Conservation (phyloP, 2,329 filamentous ascomycete species). For the Fusarium coffeatum region DNA sequence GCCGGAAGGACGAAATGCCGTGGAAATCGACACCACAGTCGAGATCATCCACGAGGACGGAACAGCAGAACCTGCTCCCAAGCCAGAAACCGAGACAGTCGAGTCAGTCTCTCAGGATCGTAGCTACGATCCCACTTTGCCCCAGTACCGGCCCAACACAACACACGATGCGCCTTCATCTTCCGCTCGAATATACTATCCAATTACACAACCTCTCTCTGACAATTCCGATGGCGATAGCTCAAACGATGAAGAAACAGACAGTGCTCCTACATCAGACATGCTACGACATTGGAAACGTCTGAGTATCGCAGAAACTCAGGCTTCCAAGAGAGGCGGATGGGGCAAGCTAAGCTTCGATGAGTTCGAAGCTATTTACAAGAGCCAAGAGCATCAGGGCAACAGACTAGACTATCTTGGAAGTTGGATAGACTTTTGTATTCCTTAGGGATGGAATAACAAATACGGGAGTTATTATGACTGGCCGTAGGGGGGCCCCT, state of each 20-base stretch:
- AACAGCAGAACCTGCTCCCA: constrained; percentile 23
- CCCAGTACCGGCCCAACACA: constrained; percentile 74
- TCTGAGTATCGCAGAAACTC: constrained; percentile 73
- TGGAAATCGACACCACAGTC: constrained; percentile 48
- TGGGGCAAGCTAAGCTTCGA: constrained; percentile 80
- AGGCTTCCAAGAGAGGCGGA: constrained; percentile 78
- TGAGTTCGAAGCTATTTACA: constrained; percentile 84
- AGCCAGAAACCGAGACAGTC: constrained; percentile 33
- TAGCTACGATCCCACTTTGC: constrained; percentile 71
- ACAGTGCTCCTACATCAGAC: constrained; percentile 42
- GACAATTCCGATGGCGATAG: constrained; percentile 4
- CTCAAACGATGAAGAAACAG: constrained; percentile 23
- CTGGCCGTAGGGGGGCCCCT: neutral
- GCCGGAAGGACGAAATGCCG: constrained; percentile 48
- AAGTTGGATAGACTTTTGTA: constrained; percentile 89
- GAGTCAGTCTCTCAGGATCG: constrained; percentile 45
- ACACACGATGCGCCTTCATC: constrained; percentile 37
- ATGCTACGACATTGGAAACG: constrained; percentile 62
- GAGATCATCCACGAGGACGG: constrained; percentile 43
- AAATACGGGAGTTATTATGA: neutral
- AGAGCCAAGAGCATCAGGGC: constrained; percentile 69
- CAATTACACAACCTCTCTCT: constrained; percentile 29
- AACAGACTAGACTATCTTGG: constrained; percentile 83
- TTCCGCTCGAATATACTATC: constrained; percentile 36
- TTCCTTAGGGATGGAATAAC: constrained; percentile 59